Percentiles rank a stretch among this genome's conserved stretches.
These are phyloP conservation scores for Botrytis paeoniae DNA, from an alignment of 2,329 filamentous ascomycete species.

Conservation along the genomic window DNA sequence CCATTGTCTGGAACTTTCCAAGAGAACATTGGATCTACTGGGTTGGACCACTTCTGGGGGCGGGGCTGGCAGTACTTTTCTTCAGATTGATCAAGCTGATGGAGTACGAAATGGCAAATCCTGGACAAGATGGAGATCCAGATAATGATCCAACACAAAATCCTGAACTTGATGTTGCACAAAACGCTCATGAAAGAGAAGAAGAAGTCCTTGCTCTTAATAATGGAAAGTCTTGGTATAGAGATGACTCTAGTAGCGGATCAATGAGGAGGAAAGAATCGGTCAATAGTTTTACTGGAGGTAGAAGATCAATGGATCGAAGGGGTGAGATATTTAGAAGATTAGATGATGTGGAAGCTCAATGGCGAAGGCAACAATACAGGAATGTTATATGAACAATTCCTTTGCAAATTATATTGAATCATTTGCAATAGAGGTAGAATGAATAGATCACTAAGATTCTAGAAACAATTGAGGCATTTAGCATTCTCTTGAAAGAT, in stretches of 20 bases:
- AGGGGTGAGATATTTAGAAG: not conserved
- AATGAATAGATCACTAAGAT: not conserved
- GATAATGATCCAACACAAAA: constrained; percentile 45
- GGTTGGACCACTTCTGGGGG: constrained; percentile 51
- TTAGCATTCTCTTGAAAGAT: not conserved
- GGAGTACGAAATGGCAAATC: constrained; percentile 51
- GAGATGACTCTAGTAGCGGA: not conserved
- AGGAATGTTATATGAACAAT: not conserved
- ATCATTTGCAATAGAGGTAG: not conserved
- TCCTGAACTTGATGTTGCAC: constrained; percentile 38
- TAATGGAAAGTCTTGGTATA: not conserved
- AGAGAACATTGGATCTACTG: constrained; percentile 49
- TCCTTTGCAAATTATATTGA: too few species aligned
- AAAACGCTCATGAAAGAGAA: constrained; percentile 28
- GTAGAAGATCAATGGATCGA: not conserved
- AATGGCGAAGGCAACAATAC: not conserved
- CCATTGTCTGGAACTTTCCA: constrained; percentile 44
- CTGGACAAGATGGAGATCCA: constrained; percentile 45
- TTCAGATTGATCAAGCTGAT: constrained; percentile 51
- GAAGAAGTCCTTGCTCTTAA: not conserved
- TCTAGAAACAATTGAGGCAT: not conserved
- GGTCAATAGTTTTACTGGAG: not conserved
- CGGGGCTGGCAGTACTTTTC: constrained; percentile 48
- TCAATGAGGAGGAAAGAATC: not conserved
- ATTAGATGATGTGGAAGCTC: constrained; percentile 14